These are phyloP conservation scores for Ascodesmis nigricans DNA, from an alignment of 495 filamentous ascomycete genomes.

Conservation along the genomic window DNA sequence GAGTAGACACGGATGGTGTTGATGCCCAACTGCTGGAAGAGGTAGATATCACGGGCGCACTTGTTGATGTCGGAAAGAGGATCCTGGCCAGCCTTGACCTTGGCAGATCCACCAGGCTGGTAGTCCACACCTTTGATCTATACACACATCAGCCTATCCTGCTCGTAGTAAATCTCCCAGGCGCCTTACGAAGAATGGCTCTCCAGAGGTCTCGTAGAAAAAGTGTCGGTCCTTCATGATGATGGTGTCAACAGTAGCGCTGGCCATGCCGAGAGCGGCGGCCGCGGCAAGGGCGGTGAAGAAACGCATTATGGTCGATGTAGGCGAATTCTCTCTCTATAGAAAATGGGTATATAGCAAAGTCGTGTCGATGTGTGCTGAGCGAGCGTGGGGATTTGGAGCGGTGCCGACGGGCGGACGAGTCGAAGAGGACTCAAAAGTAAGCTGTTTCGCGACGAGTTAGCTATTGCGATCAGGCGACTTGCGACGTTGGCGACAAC, in stretches of 20 bases:
- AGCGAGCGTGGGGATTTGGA: background rate
- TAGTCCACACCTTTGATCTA: constrained; percentile 51
- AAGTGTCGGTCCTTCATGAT: constrained; percentile 29
- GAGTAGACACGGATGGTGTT: constrained; percentile 55
- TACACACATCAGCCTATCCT: background rate
- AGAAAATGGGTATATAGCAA: background rate
- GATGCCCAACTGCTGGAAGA: constrained; percentile 37
- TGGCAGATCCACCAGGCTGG: constrained; percentile 22
- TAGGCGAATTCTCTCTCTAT: background rate
- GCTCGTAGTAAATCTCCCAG: background rate
- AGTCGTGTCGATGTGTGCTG: constrained; percentile 1
- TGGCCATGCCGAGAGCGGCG: constrained; percentile 24
- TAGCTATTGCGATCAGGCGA: too few relatives aligned
- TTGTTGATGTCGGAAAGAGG: constrained; percentile 35
- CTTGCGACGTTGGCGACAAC: too few relatives aligned
- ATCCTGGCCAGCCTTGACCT: constrained; percentile 5
- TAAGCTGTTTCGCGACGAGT: too few relatives aligned
- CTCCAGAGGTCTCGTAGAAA: constrained; percentile 7
- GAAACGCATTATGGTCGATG: constrained; percentile 15
- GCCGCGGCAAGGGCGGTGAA: constrained; percentile 23
- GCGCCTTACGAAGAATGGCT: constrained; percentile 21
- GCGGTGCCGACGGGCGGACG: constrained; percentile 1
- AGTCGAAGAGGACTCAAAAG: constrained; percentile 1
- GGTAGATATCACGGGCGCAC: constrained; percentile 42
- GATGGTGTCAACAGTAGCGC: constrained; percentile 34